Evolutionary conservation across 1,284 basidiomycete genomes (phyloP), one percentile per base, ranked within the genome.

Genomic region (Amylostereum areolatum): DNA sequence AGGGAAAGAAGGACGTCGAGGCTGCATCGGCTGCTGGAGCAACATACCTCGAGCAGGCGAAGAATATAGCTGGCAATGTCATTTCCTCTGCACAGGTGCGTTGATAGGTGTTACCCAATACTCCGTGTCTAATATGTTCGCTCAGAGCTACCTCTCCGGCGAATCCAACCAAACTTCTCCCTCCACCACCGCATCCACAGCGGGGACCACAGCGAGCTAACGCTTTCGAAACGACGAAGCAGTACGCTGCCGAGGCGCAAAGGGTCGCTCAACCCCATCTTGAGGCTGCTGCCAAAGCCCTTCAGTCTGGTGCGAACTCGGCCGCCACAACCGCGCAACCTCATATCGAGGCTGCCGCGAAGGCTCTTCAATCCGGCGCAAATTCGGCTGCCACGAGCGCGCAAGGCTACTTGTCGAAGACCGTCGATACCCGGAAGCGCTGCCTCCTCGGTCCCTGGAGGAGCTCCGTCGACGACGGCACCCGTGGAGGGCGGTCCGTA

Each of bases 31-130:
- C 66, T 2, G 56, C 69, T 3, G 71, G 72, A 30, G 67, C 65
- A 37, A 68, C 64, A 1, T 80, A 80, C 56, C 62, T 83, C 4
- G 73, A 78, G 24, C 74, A 79, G 55, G 80, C 75, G 3, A 81
- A 77, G 63, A 62, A 59, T 12, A 46, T 78, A 2, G 78, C 74
- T 0, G 63, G 62, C 6, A 66, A 59, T 45, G 76, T 74, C 0
- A 52, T 80, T 5, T 61, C 70, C n/a, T 74, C 77, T 40, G 80
- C 77, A 12, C 75, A 78, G 68, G 81, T 80, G 54, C 25, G 67
- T 61, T 18, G 33, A n/a, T n/a, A n/a, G n/a, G n/a, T 29, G 28
- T 40, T 32, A 10, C 45, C 25, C 10, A 3, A 28, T 42, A 37
- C 18, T 32, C 18, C 7, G 30, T 37, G 18, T 28, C 7, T 48